Conservation (phyloP, 306 rosid genomes). For the Castanopsis chinensis region DNA sequence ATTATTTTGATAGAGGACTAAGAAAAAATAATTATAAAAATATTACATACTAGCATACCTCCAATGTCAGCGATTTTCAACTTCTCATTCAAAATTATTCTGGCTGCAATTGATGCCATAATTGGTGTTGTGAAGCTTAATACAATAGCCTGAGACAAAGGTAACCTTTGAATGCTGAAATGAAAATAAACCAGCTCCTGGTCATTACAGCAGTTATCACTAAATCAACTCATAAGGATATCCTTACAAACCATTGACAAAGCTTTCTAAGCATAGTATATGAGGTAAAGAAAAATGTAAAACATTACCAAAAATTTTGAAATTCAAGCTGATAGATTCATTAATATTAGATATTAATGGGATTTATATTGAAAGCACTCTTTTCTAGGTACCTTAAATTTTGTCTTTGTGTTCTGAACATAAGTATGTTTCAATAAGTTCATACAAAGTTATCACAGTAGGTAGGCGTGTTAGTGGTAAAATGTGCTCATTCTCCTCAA, state of each 20-base stretch:
- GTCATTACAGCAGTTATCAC: constrained; percentile 17
- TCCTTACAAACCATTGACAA: background rate
- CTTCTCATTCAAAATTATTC: constrained; percentile 63
- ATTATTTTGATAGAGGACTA: background rate
- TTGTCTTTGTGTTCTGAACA: background rate
- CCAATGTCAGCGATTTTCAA: constrained; percentile 58
- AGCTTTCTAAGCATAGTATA: background rate
- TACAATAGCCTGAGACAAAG: constrained; percentile 66
- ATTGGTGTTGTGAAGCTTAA: constrained; percentile 66
- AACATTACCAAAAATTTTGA: background rate
- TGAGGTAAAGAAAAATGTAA: background rate
- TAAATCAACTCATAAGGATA: constrained; percentile 4
- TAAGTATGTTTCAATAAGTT: background rate
- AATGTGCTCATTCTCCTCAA: background rate
- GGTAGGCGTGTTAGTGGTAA: background rate
- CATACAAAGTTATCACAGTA: background rate
- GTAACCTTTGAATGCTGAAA: constrained; percentile 78
- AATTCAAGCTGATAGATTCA: background rate
- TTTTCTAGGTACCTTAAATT: background rate
- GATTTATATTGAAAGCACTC: background rate
- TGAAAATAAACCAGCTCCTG: constrained; percentile 3
- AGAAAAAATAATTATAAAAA: constrained; percentile 1
- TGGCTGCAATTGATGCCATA: constrained; percentile 74
- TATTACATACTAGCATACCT: constrained; percentile 36
- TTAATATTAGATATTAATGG: background rate